Evolutionary conservation across 2,329 filamentous ascomycete species (phyloP), one percentile per base, ranked within the genome.

Genomic region (Botrytis squamosa): DNA sequence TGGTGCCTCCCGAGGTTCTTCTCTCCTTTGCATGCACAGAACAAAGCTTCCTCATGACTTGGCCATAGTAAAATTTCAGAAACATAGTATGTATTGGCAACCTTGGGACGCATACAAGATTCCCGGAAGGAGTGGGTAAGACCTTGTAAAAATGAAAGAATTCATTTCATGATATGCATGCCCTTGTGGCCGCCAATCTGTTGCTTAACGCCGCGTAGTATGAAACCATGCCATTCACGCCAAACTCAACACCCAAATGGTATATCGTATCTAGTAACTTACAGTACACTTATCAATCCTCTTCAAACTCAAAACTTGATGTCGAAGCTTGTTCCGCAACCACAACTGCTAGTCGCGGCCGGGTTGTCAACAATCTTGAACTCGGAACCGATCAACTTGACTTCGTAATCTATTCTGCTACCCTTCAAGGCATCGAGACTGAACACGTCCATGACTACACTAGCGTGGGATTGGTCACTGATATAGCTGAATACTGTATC

Each of bases 351-450:
- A 74, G 92, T 94, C 7, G 96, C 96, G 59, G 90, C 86, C 0
- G 96, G 96, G 80, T 98, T 99, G 79, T 97, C 95, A 75, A 94
- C 91, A 80, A 99, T 94, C 86, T 97, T 97, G 83, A 99, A 99
- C 84, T 98, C 95, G 80, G 91, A 93, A 40, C 92, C 92, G 80
- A 98, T 98, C 83, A 99, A 85, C 85, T 98, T 96, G 88, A 93
- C 96, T 0, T 95, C 98, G 80, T 95, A 99, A 81, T 99, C 96
- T 55, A 99, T 91, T 82, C 95, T 98, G 84, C 95, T 98, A 16
- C 95, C 96, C 81, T 94, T 95, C 74, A 99, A 84, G 71, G 99
- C 83, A 77, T 97, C 94, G 74, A 99, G 84, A 70, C 94, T 97
- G 4, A 94, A 89, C 77, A 91, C 89, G 81, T 99, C 96, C 80